Evolutionary conservation across 2,329 filamentous ascomycete genomes (phyloP).

Genomic region (Penicillium sp.): DNA sequence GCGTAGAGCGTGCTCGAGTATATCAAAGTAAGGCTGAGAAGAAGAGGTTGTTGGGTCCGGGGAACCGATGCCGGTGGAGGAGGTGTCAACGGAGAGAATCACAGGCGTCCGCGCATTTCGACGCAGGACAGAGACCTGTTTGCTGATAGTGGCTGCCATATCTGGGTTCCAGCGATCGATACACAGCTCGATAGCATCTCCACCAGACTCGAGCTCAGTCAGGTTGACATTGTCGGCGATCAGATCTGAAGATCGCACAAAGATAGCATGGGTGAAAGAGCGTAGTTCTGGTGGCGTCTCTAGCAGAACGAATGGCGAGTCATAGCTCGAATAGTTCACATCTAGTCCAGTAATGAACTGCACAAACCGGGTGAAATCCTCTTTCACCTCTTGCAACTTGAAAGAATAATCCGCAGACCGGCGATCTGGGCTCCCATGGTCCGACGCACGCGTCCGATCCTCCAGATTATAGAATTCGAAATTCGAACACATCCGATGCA

Average conservation of each 20-base stretch:
- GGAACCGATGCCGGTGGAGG: conserved; percentile 15
- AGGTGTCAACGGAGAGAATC: conserved; percentile 54
- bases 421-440: conserved; percentile 43
- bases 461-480: conserved; percentile 50
- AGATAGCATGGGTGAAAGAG: conserved; percentile 46
- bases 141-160: conserved; percentile 51
- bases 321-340: conserved; percentile 52
- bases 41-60: conserved; percentile 10
- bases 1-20: conserved; percentile 41
- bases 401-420: conserved; percentile 48
- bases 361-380: conserved; percentile 60
- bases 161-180: conserved; percentile 57
- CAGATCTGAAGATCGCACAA: conserved; percentile 39
- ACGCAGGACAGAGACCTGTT: conserved; percentile 57
- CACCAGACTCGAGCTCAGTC: conserved; percentile 56
- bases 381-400: conserved; percentile 53
- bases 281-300: conserved; percentile 60
- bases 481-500: conserved; percentile 49
- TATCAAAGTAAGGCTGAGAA: conserved; percentile 29
- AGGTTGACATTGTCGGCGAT: conserved; percentile 42
- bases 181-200: conserved; percentile 60
- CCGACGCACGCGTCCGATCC: conserved; percentile 37
- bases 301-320: conserved; percentile 60
- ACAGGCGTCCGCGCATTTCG: conserved; percentile 57
- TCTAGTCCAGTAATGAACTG: conserved; percentile 57